These are phyloP conservation scores for Fusarium scirpi DNA, from an alignment of 2,329 filamentous ascomycete species.

Conservation along the genomic window DNA sequence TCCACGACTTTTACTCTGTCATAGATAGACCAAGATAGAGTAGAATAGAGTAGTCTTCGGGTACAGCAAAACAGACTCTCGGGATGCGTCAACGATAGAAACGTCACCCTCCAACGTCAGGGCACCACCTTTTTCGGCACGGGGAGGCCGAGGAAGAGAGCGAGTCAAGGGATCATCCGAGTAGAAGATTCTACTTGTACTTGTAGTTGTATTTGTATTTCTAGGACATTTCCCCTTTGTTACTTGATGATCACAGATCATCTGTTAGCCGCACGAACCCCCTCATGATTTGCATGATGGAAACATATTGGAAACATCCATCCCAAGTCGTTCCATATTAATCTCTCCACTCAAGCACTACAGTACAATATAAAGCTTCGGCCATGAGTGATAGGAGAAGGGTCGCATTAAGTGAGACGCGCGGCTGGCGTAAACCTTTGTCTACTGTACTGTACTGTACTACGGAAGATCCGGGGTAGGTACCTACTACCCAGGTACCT, in stretches of 20 bases:
- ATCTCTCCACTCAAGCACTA: neutral
- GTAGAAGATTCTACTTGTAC: neutral
- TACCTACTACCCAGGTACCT: too few relatives aligned
- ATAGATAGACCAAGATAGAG: conserved; percentile 10
- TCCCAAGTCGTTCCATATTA: neutral
- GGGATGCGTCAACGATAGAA: conserved; percentile 36
- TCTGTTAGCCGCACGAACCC: conserved; percentile 11
- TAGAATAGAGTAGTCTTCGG: neutral
- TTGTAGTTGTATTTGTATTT: neutral
- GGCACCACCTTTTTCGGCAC: conserved; percentile 34
- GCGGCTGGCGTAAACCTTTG: conserved; percentile 12
- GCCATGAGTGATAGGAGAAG: neutral
- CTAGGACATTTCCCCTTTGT: neutral
- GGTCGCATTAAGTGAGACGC: conserved; percentile 8
- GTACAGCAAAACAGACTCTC: conserved; percentile 12
- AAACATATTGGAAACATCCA: conserved; percentile 20
- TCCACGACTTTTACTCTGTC: conserved; percentile 1
- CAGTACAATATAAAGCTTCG: neutral
- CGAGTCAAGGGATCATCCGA: conserved; percentile 11
- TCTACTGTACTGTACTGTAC: neutral
- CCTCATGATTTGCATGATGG: conserved; percentile 11
- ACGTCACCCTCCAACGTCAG: conserved; percentile 34
- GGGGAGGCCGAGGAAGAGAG: conserved; percentile 23
- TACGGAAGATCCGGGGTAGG: conserved; percentile 3
- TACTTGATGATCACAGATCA: conserved; percentile 2